Evolutionary conservation across 2,329 filamentous ascomycete species (phyloP).

Genomic region (Aspergillus sp.): DNA sequence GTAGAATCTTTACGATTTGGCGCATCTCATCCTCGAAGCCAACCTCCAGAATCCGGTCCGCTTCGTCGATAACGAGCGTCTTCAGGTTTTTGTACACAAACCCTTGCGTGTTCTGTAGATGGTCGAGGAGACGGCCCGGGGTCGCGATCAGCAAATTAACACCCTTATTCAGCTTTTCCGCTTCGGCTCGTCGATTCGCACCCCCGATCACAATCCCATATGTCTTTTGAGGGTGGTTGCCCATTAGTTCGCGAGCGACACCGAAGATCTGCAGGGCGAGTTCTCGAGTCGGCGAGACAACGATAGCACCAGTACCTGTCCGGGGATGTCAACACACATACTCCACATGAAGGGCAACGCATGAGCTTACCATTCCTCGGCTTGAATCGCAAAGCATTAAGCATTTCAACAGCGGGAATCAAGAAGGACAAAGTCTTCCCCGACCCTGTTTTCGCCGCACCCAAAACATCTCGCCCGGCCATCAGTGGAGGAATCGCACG

Average conservation of each 20-base stretch:
- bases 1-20: slow-evolving; percentile 88
- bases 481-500: slow-evolving; percentile 79
- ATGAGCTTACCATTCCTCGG: slow-evolving; percentile 62
- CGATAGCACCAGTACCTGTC: slow-evolving; percentile 70
- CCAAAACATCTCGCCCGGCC: slow-evolving; percentile 83
- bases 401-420: slow-evolving; percentile 88
- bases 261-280: slow-evolving; percentile 93
- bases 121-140: slow-evolving; percentile 83
- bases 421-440: slow-evolving; percentile 94
- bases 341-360: slow-evolving; percentile 1
- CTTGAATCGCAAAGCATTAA: slow-evolving; percentile 84
- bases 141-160: slow-evolving; percentile 93
- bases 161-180: slow-evolving; percentile 86
- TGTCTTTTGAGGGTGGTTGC: slow-evolving; percentile 74
- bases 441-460: slow-evolving; percentile 90
- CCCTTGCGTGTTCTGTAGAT: slow-evolving; percentile 81
- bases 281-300: slow-evolving; percentile 89
- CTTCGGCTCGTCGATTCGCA: slow-evolving; percentile 81
- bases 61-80: slow-evolving; percentile 89
- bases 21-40: slow-evolving; percentile 99
- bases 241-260: slow-evolving; percentile 86
- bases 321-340: slow-evolving; percentile 4
- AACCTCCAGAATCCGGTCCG: slow-evolving; percentile 90
- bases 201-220: slow-evolving; percentile 95
- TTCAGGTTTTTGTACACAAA: slow-evolving; percentile 91